These are phyloP conservation scores for Eutrema japonicum DNA, from an alignment of 345 rosid genomes.

Conservation along the genomic window DNA sequence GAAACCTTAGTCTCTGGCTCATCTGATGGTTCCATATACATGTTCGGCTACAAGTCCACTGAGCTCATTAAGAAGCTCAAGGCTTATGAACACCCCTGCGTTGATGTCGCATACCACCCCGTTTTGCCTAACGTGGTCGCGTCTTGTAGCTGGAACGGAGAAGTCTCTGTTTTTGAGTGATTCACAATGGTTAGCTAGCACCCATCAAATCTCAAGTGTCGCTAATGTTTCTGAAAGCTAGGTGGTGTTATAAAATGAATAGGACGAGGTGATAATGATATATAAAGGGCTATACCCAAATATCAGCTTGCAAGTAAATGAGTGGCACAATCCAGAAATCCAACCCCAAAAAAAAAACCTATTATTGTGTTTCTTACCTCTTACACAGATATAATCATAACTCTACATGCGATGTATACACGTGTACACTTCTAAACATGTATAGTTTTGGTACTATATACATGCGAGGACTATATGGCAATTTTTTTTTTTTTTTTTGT, in stretches of 20 bases:
- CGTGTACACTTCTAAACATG: slow-evolving; percentile 7
- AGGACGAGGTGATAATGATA: background rate
- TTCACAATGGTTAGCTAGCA: background rate
- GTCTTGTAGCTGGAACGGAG: slow-evolving; percentile 73
- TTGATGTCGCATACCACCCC: slow-evolving; percentile 74
- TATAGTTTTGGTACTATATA: background rate
- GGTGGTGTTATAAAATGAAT: background rate
- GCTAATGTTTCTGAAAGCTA: background rate
- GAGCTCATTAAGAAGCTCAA: slow-evolving; percentile 59
- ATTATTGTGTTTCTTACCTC: slow-evolving; percentile 24
- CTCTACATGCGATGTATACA: slow-evolving; percentile 13
- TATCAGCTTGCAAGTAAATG: slow-evolving; percentile 27
- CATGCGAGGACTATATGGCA: background rate
- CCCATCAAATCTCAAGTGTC: background rate
- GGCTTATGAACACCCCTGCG: slow-evolving; percentile 70
- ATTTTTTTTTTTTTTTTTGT: background rate
- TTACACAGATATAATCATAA: slow-evolving; percentile 24
- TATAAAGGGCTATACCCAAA: slow-evolving; percentile 6
- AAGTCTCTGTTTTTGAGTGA: slow-evolving; percentile 29
- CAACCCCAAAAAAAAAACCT: no score
- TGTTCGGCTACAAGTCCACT: slow-evolving; percentile 55
- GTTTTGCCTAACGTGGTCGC: slow-evolving; percentile 63
- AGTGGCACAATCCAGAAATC: slow-evolving; percentile 14
- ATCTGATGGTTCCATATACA: slow-evolving; percentile 73
- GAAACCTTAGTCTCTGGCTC: slow-evolving; percentile 71